Conservation (phyloP, 805 yeast species). For the Candida dendrica region DNA sequence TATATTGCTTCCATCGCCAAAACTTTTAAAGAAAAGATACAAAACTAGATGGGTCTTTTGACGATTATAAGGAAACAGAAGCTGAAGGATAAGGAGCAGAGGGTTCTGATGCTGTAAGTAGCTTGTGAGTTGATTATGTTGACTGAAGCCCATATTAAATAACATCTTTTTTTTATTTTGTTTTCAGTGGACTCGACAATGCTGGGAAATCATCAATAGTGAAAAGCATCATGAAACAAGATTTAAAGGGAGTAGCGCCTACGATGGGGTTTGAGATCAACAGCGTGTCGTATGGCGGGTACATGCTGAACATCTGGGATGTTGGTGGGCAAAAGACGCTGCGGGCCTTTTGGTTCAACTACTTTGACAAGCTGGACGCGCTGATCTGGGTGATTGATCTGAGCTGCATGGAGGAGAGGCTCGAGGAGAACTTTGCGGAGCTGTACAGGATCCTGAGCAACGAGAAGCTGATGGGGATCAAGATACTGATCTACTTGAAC, state of each 20-base stretch:
- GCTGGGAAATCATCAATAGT: conserved; percentile 89
- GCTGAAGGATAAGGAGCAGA: conserved; percentile 66
- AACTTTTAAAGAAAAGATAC: no score
- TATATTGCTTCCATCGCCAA: no score
- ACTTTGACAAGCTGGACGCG: conserved; percentile 71
- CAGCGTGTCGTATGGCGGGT: conserved; percentile 37
- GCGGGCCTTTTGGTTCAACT: conserved; percentile 89
- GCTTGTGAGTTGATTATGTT: no score
- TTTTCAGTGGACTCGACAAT: conserved; percentile 66
- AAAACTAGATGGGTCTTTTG: conserved; percentile 64
- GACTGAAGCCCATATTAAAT: no score
- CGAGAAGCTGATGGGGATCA: conserved; percentile 63
- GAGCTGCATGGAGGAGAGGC: conserved; percentile 44
- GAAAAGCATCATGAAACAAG: conserved; percentile 43
- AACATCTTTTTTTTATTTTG: background rate
- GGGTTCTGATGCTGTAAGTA: conserved; percentile 55
- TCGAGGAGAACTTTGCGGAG: conserved; percentile 60
- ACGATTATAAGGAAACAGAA: conserved; percentile 78
- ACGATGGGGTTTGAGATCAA: conserved; percentile 87
- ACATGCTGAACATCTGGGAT: conserved; percentile 64
- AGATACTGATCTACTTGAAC: conserved; percentile 63
- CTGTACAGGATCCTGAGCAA: conserved; percentile 46
- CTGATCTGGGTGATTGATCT: conserved; percentile 85
- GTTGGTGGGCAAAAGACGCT: conserved; percentile 85
- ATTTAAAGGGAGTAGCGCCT: conserved; percentile 58